These are phyloP conservation scores for Tothia fuscella DNA, from an alignment of 2,329 filamentous ascomycete genomes.

Conservation along the genomic window DNA sequence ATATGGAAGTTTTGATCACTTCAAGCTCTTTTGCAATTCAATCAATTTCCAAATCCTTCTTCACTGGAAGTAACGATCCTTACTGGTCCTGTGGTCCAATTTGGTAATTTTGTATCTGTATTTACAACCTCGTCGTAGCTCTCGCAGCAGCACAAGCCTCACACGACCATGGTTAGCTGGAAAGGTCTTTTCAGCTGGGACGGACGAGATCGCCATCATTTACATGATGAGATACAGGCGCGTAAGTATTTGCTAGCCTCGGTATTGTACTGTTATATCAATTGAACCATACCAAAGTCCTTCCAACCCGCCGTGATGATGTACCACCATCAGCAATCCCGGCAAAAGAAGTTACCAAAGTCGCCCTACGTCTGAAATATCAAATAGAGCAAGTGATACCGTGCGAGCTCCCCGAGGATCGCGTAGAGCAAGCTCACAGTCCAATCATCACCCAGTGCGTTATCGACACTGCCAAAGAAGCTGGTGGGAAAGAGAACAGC, in stretches of 20 bases:
- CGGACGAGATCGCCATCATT: slow-evolving; percentile 20
- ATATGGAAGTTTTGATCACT: too few relatives aligned
- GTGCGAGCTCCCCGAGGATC: slow-evolving; percentile 70
- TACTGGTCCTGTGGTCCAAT: too few relatives aligned
- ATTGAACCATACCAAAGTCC: slow-evolving; percentile 36
- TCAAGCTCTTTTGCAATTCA: too few relatives aligned
- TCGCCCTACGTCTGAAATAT: slow-evolving; percentile 80
- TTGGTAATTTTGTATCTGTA: too few relatives aligned
- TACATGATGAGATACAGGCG: slow-evolving; percentile 31
- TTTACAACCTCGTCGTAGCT: too few relatives aligned
- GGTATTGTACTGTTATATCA: background rate
- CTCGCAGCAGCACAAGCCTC: too few relatives aligned
- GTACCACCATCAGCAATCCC: slow-evolving; percentile 55
- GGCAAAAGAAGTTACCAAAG: slow-evolving; percentile 71
- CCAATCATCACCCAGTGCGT: slow-evolving; percentile 72
- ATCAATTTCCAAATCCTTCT: too few relatives aligned
- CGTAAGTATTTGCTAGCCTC: slow-evolving; percentile 18
- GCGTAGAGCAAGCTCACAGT: slow-evolving; percentile 71
- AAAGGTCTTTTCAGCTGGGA: slow-evolving; percentile 24
- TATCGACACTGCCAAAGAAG: slow-evolving; percentile 66
- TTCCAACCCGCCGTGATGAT: slow-evolving; percentile 50
- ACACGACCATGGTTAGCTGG: slow-evolving; percentile 27
- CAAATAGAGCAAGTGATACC: slow-evolving; percentile 82
- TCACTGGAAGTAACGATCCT: too few relatives aligned
- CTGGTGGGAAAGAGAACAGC: slow-evolving; percentile 61